phyloP scores from a whole-genome alignment of 306 rosid genomes.

The Calophaca sinica region DNA sequence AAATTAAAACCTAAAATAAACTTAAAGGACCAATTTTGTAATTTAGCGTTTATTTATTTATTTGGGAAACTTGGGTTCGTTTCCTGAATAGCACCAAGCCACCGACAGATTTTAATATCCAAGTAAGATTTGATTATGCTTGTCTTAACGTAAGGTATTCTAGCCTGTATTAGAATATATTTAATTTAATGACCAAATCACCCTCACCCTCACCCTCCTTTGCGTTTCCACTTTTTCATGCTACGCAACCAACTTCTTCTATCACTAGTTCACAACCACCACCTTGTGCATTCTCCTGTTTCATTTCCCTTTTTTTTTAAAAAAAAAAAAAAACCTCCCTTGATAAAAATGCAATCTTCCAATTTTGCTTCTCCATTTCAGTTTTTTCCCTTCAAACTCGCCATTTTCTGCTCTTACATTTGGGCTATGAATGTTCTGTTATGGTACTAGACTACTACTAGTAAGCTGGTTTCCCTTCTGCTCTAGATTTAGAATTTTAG shows the following conservation, averaged over 20 bases:
- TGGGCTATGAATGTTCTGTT: constrained; percentile 40
- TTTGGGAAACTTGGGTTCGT: too few species aligned
- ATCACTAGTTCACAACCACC: constrained; percentile 42
- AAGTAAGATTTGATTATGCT: background rate
- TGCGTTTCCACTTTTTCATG: constrained; percentile 29
- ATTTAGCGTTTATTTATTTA: too few species aligned
- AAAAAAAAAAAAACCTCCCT: constrained; percentile 24
- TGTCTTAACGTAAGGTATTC: background rate
- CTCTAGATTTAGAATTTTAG: constrained; percentile 1
- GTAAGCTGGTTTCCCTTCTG: constrained; percentile 13
- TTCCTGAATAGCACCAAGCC: background rate
- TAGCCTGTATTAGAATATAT: background rate
- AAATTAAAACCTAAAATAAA: too few species aligned
- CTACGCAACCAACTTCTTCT: constrained; percentile 35
- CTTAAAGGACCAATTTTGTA: too few species aligned
- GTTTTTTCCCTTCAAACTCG: constrained; percentile 19
- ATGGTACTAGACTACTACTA: background rate
- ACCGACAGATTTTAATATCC: too few species aligned
- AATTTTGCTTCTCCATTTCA: background rate
- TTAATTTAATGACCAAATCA: constrained; percentile 36
- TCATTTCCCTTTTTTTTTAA: background rate
- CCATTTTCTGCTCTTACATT: constrained; percentile 34
- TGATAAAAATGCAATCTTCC: constrained; percentile 33
- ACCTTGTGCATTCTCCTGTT: constrained; percentile 30
- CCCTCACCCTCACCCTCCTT: constrained; percentile 48